phyloP scores from a whole-genome alignment of 805 yeast genomes.

The Osmozyma mogii region DNA sequence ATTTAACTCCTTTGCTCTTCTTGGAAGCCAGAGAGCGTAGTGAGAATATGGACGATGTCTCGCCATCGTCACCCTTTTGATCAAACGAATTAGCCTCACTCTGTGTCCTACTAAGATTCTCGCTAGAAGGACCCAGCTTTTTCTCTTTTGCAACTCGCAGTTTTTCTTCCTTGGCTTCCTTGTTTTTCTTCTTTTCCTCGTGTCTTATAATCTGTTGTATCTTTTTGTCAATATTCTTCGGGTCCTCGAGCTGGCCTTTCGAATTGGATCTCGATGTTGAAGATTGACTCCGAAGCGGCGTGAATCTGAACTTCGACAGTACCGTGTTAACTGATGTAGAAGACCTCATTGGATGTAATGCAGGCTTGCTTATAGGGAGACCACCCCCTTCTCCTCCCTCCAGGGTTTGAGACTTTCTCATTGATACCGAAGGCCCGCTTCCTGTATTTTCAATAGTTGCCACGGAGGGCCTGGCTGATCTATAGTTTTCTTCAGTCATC shows the following conservation, averaged over 20 bases:
- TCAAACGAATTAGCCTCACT: no score
- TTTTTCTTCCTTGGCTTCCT: constrained; percentile 11
- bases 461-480: constrained; percentile 6
- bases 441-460: no score
- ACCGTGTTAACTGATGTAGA: constrained; percentile 8
- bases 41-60: no score
- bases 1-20: no score
- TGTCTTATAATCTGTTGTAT: constrained; percentile 24
- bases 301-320: constrained; percentile 11
- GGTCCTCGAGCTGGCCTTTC: constrained; percentile 12
- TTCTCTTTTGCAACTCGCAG: constrained; percentile 7
- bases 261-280: constrained; percentile 19
- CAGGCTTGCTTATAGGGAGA: background rate
- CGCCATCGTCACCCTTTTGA: no score
- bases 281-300: constrained; percentile 22
- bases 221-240: constrained; percentile 24
- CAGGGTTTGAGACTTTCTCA: no score
- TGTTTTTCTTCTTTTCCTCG: constrained; percentile 20
- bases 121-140: no score
- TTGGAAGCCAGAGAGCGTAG: no score
- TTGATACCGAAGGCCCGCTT: no score
- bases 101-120: no score
- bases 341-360: constrained; percentile 5
- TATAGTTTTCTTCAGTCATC: background rate
- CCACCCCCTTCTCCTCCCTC: background rate